Evolutionary conservation across 2,329 filamentous ascomycete species (phyloP).

Genomic region (Neofusicoccum cordaticola): DNA sequence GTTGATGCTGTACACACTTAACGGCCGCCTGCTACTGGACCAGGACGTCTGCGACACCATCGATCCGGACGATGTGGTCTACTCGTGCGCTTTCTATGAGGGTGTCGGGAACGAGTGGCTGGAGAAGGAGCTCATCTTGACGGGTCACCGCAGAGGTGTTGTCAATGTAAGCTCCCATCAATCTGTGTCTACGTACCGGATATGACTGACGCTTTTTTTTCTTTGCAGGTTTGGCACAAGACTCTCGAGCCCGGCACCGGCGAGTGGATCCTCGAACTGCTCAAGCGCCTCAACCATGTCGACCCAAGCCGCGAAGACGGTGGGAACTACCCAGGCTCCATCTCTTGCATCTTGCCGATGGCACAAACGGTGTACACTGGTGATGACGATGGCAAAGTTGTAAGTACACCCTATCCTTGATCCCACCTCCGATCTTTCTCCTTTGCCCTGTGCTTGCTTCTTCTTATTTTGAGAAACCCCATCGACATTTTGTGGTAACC

Average conservation of each 20-base stretch:
- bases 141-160: conserved; percentile 77
- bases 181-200: not conserved
- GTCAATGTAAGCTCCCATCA: conserved; percentile 59
- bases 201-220: conserved; percentile 8
- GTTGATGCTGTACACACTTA: conserved; percentile 79
- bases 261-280: conserved; percentile 71
- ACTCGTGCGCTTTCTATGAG: conserved; percentile 89
- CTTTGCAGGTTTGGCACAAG: conserved; percentile 55
- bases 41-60: conserved; percentile 70
- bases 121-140: conserved; percentile 81
- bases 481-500: conserved; percentile 9
- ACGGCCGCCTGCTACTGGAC: conserved; percentile 77
- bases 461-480: not conserved
- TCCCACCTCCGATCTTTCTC: no score
- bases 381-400: conserved; percentile 84
- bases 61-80: conserved; percentile 66
- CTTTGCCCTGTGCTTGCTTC: no score
- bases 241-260: conserved; percentile 53
- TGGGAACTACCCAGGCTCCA: conserved; percentile 58
- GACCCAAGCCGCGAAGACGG: conserved; percentile 65
- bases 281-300: conserved; percentile 78
- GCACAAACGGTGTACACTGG: conserved; percentile 85
- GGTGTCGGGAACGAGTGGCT: conserved; percentile 89
- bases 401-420: not conserved
- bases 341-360: conserved; percentile 84